These are phyloP conservation scores for Magnolia changhungtana DNA, from an alignment of 164 flowering plant species.

Conservation along the genomic window DNA sequence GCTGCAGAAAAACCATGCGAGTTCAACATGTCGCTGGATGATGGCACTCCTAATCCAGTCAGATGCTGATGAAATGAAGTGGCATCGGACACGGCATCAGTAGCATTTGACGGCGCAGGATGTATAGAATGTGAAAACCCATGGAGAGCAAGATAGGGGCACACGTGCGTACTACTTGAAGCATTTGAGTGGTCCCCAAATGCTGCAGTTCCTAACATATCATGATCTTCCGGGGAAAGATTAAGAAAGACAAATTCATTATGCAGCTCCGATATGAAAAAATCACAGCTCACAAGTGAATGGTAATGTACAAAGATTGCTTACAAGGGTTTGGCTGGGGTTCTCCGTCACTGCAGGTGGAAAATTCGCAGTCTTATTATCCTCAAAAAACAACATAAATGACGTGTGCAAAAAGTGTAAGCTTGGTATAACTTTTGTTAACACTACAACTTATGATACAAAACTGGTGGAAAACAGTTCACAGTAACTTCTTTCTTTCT, in stretches of 20 bases:
- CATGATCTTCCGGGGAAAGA: conserved; percentile 14
- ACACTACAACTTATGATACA: too few relatives aligned
- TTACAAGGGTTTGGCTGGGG: conserved; percentile 14
- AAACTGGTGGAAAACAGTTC: too few relatives aligned
- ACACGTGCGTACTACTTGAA: conserved; percentile 8
- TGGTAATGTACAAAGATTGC: neutral
- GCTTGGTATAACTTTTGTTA: too few relatives aligned
- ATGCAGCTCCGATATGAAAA: neutral
- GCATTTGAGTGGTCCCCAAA: conserved; percentile 9
- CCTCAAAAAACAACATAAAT: neutral
- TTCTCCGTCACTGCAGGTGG: conserved; percentile 16
- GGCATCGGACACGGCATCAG: neutral
- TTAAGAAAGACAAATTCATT: neutral
- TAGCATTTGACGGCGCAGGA: neutral
- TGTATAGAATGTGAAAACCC: conserved; percentile 10
- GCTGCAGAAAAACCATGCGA: conserved; percentile 9
- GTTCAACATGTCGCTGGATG: neutral
- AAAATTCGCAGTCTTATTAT: neutral
- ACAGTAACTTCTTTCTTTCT: too few relatives aligned
- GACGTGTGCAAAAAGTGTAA: too few relatives aligned
- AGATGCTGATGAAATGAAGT: conserved; percentile 9
- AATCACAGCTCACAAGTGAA: neutral
- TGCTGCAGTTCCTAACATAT: conserved; percentile 38
- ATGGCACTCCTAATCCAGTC: neutral
- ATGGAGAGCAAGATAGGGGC: conserved; percentile 20